Evolutionary conservation across 2,329 filamentous ascomycete species (phyloP).

Genomic region (Triangularia setosa): DNA sequence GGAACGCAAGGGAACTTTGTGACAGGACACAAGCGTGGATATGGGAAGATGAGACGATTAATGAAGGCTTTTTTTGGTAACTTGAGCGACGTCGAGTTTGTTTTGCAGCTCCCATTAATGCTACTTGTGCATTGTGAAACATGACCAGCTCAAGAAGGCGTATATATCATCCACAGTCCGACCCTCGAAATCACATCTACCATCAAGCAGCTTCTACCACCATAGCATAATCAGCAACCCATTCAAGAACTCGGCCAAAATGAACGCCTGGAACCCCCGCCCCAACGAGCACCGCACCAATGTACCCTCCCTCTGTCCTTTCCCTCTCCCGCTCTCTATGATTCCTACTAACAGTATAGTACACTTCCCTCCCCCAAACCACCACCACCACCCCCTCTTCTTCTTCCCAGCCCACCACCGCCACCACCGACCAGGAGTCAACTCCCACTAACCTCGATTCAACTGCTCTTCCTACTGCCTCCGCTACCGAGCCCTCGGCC

Average conservation of each 20-base stretch:
- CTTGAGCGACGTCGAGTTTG: neutral
- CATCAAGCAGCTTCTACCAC: too few relatives aligned
- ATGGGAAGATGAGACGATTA: neutral
- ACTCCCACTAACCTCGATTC: neutral
- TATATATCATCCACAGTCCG: neutral
- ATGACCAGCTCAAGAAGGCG: neutral
- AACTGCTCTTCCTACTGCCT: neutral
- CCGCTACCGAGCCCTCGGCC: neutral
- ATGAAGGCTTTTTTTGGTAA: neutral
- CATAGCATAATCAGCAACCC: too few relatives aligned
- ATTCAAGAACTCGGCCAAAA: neutral
- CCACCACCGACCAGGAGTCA: neutral
- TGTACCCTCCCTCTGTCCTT: neutral
- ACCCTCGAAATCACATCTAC: too few relatives aligned
- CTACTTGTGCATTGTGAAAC: neutral
- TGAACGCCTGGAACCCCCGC: neutral
- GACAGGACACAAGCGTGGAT: neutral
- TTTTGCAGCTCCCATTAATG: too few relatives aligned
- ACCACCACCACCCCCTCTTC: neutral
- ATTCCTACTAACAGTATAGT: neutral
- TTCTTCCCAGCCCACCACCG: neutral
- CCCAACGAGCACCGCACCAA: neutral
- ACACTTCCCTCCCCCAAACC: neutral
- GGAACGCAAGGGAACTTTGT: neutral
- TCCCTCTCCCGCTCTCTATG: neutral